Evolutionary conservation across 768 basidiomycete species (phyloP), one percentile per base, ranked within the genome.

Genomic region (Boletellus ananiceps): DNA sequence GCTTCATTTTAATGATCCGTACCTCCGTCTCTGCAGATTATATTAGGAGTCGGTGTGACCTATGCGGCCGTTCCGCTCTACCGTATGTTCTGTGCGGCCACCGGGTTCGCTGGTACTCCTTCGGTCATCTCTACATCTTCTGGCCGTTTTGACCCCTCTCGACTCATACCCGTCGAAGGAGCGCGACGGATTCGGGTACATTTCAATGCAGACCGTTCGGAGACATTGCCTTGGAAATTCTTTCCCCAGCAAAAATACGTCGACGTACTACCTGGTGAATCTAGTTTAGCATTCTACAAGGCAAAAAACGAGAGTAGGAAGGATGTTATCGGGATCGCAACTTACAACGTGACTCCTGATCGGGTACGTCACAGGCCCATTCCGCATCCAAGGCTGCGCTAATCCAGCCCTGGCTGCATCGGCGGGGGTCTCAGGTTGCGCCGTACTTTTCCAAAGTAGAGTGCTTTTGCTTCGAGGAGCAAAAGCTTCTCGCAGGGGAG

Each of bases 381-480:
- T 19, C 32, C 34, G n/a, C 14, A 27, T 11, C 14, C 31, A 44
- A 16, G 15, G 27, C 19, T 29, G 29, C 29, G 29, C 25, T 25
- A 15, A 35, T n/a, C 11, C 16, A 12, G 27, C 8, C 27, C 27
- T 27, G 27, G 29, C 8, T 7, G 29, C 11, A 11, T 29, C 7
- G 29, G 29, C 34, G 38, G 7, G 8, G 8, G 18, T 40, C 31
- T 27, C 44, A 97, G 95, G 80, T 98, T 57, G 96, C 96, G 8
- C 93, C 95, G 0, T 98, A 98, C 69, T 99, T 99, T 64, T 93
- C 94, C 44, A 99, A 99, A 72, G 93, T 99, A 12, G 96, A 99
- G 68, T 99, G 96, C 58, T 99, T 99, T 74, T 99, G 96, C 69
- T 99, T 99, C 58, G 96, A 99, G 67, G 96, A 99, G 65, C 96